Evolutionary conservation across 2,329 filamentous ascomycete species (phyloP).

Genomic region (Chrysoporthe cubensis): DNA sequence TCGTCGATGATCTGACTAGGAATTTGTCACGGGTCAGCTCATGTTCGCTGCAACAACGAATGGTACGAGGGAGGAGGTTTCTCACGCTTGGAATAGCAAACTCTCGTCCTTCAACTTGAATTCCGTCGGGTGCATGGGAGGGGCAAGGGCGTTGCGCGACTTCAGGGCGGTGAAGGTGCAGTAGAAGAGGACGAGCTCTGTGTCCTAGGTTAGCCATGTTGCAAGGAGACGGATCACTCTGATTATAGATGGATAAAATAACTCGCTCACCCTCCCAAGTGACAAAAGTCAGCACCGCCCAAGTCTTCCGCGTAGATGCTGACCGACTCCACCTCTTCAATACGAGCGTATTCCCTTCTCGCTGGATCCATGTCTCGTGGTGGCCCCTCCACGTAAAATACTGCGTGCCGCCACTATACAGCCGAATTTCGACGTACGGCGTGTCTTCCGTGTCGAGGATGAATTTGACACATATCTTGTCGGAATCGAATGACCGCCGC

Average conservation of each 20-base stretch:
- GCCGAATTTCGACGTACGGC: constrained; percentile 54
- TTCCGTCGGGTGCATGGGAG: constrained; percentile 49
- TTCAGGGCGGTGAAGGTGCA: constrained; percentile 63
- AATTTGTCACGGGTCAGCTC: not conserved
- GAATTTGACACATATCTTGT: constrained; percentile 57
- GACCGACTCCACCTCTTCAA: constrained; percentile 56
- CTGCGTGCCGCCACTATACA: constrained; percentile 42
- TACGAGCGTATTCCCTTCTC: constrained; percentile 52
- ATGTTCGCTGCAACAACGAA: not conserved
- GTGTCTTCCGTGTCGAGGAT: constrained; percentile 50
- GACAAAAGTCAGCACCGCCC: constrained; percentile 60
- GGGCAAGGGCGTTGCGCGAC: constrained; percentile 50
- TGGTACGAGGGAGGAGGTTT: not conserved
- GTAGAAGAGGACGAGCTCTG: constrained; percentile 64
- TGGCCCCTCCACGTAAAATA: constrained; percentile 56
- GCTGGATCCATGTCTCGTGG: constrained; percentile 58
- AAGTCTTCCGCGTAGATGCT: constrained; percentile 50
- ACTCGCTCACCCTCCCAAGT: constrained; percentile 60
- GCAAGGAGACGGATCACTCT: not conserved
- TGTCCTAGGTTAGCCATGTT: not conserved
- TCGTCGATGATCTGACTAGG: constrained; percentile 61
- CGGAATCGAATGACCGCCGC: constrained; percentile 62
- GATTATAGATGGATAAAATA: not conserved
- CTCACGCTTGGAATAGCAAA: constrained; percentile 61
- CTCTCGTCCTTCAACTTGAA: constrained; percentile 53